These are phyloP conservation scores for Toxicodendron radicans DNA, from an alignment of 345 rosid genomes.

Conservation along the genomic window DNA sequence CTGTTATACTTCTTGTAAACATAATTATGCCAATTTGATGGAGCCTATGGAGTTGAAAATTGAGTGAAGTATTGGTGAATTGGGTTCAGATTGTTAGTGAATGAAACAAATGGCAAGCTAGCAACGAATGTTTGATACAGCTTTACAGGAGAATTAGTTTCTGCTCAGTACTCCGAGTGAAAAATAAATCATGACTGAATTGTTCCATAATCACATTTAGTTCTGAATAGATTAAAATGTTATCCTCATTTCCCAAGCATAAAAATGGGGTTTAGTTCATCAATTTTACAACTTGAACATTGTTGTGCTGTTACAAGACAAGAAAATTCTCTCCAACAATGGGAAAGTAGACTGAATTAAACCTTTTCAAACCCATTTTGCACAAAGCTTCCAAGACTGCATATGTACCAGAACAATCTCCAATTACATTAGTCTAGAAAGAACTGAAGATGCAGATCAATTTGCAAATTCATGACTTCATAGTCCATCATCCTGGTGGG, in stretches of 20 bases:
- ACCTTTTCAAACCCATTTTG: no score
- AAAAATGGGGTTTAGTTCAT: background rate
- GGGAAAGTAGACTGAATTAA: background rate
- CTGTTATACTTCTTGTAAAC: no score
- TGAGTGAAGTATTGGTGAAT: background rate
- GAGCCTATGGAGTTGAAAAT: no score
- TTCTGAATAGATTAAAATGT: no score
- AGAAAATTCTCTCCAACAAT: background rate
- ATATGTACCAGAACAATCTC: no score
- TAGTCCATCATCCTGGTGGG: background rate
- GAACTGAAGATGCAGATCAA: background rate
- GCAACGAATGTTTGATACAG: no score
- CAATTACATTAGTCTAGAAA: background rate
- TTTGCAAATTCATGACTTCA: background rate
- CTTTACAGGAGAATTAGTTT: no score
- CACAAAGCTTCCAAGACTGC: no score
- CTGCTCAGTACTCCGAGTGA: no score
- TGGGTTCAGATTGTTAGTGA: background rate
- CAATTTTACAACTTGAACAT: no score
- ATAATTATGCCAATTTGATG: no score
- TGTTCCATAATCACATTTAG: background rate
- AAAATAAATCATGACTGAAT: background rate
- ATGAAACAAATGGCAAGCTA: no score
- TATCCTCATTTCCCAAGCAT: background rate
- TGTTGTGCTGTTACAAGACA: background rate